phyloP scores from a whole-genome alignment of 495 filamentous ascomycete species.

The Lindgomyces ingoldianus region DNA sequence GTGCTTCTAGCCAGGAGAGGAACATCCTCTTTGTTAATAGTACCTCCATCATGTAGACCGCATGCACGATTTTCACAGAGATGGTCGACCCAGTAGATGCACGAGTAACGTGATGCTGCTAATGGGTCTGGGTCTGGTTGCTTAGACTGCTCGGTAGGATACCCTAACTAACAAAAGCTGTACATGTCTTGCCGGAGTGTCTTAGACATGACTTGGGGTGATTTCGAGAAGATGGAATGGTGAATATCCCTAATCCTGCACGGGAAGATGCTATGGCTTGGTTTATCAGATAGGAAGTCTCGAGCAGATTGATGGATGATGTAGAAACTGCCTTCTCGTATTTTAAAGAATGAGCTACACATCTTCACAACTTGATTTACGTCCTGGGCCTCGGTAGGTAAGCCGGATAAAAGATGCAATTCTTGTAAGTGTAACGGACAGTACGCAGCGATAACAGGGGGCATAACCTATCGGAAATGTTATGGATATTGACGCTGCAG shows the following conservation, averaged over 20 bases:
- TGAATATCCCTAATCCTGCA: not conserved
- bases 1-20: no score
- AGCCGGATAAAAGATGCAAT: not conserved
- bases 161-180: slow-evolving; percentile 8
- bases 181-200: no score
- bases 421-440: not conserved
- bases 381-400: not conserved
- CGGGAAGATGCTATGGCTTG: not conserved
- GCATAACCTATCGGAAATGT: not conserved
- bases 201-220: not conserved
- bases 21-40: not conserved
- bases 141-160: slow-evolving; percentile 29
- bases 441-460: not conserved
- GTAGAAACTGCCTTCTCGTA: not conserved
- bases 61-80: not conserved
- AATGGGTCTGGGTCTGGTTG: slow-evolving; percentile 40
- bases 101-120: slow-evolving; percentile 42
- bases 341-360: not conserved
- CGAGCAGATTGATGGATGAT: not conserved
- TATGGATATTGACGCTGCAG: not conserved
- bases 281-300: not conserved
- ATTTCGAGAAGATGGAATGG: not conserved
- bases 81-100: slow-evolving; percentile 23
- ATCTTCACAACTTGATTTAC: not conserved
- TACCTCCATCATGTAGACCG: not conserved